A percentile compares a stretch with the other conserved stretches of the same genome.
These are phyloP conservation scores for Priceomyces melissophilus DNA, from an alignment of 805 yeast genomes.

Conservation along the genomic window DNA sequence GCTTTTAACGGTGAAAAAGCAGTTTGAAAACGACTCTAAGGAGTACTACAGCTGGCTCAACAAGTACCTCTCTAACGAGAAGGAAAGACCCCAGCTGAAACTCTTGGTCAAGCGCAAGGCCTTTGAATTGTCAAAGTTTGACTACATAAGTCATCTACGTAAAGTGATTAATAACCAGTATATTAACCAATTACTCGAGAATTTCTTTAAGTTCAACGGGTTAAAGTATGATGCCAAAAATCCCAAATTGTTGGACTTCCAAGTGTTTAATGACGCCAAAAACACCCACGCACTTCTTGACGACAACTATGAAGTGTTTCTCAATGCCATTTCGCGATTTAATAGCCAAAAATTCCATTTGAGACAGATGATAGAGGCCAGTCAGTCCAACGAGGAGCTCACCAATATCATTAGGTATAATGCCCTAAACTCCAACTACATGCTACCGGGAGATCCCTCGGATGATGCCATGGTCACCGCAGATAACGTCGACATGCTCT, in stretches of 20 bases:
- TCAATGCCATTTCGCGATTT: slow-evolving; percentile 33
- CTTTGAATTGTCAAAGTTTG: slow-evolving; percentile 44
- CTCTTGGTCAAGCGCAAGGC: slow-evolving; percentile 30
- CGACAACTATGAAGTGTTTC: slow-evolving; percentile 26
- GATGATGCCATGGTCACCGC: slow-evolving; percentile 18
- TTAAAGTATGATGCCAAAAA: slow-evolving; percentile 12
- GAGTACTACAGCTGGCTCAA: slow-evolving; percentile 44
- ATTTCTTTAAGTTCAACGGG: slow-evolving; percentile 31
- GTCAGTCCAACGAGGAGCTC: slow-evolving; percentile 38
- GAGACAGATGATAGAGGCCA: slow-evolving; percentile 39
- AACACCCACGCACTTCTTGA: slow-evolving; percentile 10
- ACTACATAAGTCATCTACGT: slow-evolving; percentile 42
- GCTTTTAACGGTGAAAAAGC: slow-evolving; percentile 22
- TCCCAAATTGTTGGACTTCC: slow-evolving; percentile 13
- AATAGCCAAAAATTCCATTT: slow-evolving; percentile 40
- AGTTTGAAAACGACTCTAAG: slow-evolving; percentile 38
- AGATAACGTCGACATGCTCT: slow-evolving; percentile 29
- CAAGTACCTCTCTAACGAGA: slow-evolving; percentile 41
- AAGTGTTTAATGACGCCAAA: slow-evolving; percentile 8
- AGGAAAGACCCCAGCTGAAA: slow-evolving; percentile 41
- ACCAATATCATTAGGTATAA: slow-evolving; percentile 28
- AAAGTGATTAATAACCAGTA: slow-evolving; percentile 37
- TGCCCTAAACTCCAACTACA: slow-evolving; percentile 14
- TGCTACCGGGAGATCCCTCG: background rate
- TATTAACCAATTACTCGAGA: slow-evolving; percentile 34